These are phyloP conservation scores for Lenzites betulinus DNA, from an alignment of 768 basidiomycete genomes.

Conservation along the genomic window DNA sequence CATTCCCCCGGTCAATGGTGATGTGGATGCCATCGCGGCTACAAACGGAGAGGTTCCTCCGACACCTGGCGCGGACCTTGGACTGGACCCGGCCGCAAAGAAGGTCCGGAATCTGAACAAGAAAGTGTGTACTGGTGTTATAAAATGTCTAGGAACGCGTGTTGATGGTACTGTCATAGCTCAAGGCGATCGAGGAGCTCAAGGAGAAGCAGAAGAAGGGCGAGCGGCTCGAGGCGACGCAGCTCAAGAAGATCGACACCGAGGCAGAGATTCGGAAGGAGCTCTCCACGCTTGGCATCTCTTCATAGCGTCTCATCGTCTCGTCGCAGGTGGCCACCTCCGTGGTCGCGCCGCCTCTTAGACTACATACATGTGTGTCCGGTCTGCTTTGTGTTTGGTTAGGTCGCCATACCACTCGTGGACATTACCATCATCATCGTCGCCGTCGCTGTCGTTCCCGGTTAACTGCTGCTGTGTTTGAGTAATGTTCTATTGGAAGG, in stretches of 20 bases:
- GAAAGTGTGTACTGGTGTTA: constrained; percentile 54
- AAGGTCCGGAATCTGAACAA: constrained; percentile 94
- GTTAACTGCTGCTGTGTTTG: constrained; percentile 11
- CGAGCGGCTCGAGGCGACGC: constrained; percentile 91
- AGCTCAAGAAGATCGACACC: constrained; percentile 95
- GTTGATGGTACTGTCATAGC: constrained; percentile 43
- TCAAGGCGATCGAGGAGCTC: constrained; percentile 98
- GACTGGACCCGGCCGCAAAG: constrained; percentile 83
- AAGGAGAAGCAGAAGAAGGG: constrained; percentile 91
- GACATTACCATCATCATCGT: neutral
- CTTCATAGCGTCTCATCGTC: constrained; percentile 18
- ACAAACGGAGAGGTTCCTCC: constrained; percentile 44
- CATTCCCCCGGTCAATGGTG: constrained; percentile 33
- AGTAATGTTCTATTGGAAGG: constrained; percentile 9
- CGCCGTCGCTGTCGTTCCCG: neutral
- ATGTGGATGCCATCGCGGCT: constrained; percentile 2
- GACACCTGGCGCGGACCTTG: constrained; percentile 55
- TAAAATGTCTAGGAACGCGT: neutral
- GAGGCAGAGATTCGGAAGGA: constrained; percentile 85
- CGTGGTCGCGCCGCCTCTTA: neutral
- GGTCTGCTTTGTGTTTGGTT: neutral
- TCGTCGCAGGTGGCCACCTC: neutral
- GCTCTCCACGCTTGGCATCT: constrained; percentile 46
- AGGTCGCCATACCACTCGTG: neutral
- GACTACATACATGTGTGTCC: neutral